Base-by-base conservation (phyloP, 2,329 filamentous ascomycete species). In the Geosmithia putterillii region DNA sequence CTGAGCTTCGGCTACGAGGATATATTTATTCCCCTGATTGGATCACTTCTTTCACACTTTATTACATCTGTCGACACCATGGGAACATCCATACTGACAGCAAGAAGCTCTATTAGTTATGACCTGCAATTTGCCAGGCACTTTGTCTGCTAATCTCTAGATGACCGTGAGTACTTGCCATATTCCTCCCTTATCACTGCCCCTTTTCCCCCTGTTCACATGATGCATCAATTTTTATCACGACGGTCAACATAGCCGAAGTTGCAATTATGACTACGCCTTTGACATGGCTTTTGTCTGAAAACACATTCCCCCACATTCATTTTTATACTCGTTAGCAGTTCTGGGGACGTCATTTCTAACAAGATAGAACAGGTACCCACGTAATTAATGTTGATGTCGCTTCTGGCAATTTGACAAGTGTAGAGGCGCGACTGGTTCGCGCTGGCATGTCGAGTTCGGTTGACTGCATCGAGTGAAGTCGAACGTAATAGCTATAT, bases 1-100 rank as follows among this genome's bases (percentile, higher is more conserved):
- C 87, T 74, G 81, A 94, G 87, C 79, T 73, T 60, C 44, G 60
- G 63, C 64, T 48, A 61, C 57, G 63, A 66, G 54, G 63, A 66
- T 50, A 63, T 58, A 49, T 55, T 32, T 57, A 59, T 63, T 60
- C 44, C 48, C 46, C 56, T 59, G 56, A 59, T 54, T 44, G 48
- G 54, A 51, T 52, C 48, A 45, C 42, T 42, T 38, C 40, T 44
- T 39, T 38, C 42, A 4, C 5, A 12, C 28, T 47, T 45, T 18
- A n/a, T 35, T 19, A 38, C 20, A 9, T 42, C 37, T 20, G 17
- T 19, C 37, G n/a, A 9, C 17, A 21, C n/a, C 19, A 4, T 12
- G 32, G 18, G 28, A 17, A 7, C 18, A 21, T 10, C 8, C 20
- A 9, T 7, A 19, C 34, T 37, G 7, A 38, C 35, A n/a, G 3